Evolutionary conservation across 768 basidiomycete genomes (phyloP).

Genomic region (Melanogaster broomeanus): DNA sequence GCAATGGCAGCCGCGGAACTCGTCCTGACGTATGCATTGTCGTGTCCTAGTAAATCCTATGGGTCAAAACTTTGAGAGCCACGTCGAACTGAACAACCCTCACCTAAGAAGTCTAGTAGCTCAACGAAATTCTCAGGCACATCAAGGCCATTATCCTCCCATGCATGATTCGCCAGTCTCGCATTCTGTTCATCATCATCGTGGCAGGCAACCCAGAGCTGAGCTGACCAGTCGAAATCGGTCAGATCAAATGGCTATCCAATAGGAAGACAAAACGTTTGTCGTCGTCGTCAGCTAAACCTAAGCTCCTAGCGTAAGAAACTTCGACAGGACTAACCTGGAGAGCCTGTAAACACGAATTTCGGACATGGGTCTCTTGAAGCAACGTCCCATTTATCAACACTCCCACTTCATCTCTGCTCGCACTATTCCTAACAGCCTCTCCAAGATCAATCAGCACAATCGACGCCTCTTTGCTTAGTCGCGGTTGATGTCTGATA

Average conservation of each 20-base stretch:
- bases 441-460: slow-evolving; percentile 81
- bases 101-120: slow-evolving; percentile 72
- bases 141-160: slow-evolving; percentile 97
- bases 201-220: slow-evolving; percentile 86
- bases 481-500: slow-evolving; percentile 74
- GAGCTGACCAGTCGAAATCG: slow-evolving; percentile 89
- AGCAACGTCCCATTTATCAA: slow-evolving; percentile 73
- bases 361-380: slow-evolving; percentile 88
- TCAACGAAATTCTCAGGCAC: slow-evolving; percentile 64
- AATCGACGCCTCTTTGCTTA: slow-evolving; percentile 82
- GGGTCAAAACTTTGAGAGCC: not conserved
- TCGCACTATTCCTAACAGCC: slow-evolving; percentile 68
- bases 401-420: slow-evolving; percentile 59
- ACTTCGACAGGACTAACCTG: slow-evolving; percentile 52
- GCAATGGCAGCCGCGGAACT: slow-evolving; percentile 73
- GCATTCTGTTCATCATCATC: slow-evolving; percentile 91
- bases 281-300: not conserved
- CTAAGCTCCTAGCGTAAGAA: not conserved
- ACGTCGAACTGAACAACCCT: slow-evolving; percentile 11
- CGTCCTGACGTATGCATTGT: slow-evolving; percentile 76
- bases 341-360: slow-evolving; percentile 86
- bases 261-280: too few species aligned
- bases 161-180: slow-evolving; percentile 74
- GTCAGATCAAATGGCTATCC: slow-evolving; percentile 89
- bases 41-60: slow-evolving; percentile 56